Percentiles rank a stretch among this genome's conserved stretches.
Conservation (phyloP, 176 grass and related monocot species). For the Carex cristatella region DNA sequence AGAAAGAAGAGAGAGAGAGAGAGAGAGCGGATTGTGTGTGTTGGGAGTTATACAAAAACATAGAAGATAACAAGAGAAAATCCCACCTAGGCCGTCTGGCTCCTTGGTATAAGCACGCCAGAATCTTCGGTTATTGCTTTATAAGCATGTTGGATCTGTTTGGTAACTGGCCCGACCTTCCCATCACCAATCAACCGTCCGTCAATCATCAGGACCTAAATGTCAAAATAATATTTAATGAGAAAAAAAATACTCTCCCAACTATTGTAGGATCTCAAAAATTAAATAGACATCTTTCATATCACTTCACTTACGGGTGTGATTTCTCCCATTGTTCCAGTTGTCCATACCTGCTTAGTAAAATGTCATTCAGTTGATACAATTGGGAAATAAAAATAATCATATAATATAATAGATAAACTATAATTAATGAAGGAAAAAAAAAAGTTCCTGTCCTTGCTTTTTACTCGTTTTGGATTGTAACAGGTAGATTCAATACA, state of each 20-base stretch:
- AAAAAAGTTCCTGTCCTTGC: not conserved
- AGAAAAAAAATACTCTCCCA: not conserved
- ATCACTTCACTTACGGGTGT: conserved; percentile 64
- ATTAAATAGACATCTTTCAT: not conserved
- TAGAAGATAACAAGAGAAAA: not conserved
- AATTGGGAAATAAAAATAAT: conserved; percentile 1
- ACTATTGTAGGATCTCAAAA: not conserved
- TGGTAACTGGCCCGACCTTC: conserved; percentile 70
- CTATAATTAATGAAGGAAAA: not conserved
- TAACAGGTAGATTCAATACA: not conserved
- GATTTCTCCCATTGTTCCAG: conserved; percentile 97
- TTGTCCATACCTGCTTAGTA: conserved; percentile 87
- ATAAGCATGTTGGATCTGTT: conserved; percentile 72
- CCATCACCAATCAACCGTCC: conserved; percentile 56
- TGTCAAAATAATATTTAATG: not conserved
- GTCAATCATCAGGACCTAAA: conserved; percentile 78
- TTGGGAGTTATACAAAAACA: too few species aligned
- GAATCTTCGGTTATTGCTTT: conserved; percentile 56
- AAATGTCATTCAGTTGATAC: conserved; percentile 3
- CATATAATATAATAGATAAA: not conserved
- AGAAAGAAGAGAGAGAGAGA: not conserved
- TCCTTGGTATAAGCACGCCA: conserved; percentile 60
- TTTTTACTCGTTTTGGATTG: not conserved
- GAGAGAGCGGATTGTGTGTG: too few species aligned
- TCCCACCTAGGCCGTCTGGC: conserved; percentile 12